phyloP scores from a whole-genome alignment of 345 rosid species.

The Syzygium aromaticum region DNA sequence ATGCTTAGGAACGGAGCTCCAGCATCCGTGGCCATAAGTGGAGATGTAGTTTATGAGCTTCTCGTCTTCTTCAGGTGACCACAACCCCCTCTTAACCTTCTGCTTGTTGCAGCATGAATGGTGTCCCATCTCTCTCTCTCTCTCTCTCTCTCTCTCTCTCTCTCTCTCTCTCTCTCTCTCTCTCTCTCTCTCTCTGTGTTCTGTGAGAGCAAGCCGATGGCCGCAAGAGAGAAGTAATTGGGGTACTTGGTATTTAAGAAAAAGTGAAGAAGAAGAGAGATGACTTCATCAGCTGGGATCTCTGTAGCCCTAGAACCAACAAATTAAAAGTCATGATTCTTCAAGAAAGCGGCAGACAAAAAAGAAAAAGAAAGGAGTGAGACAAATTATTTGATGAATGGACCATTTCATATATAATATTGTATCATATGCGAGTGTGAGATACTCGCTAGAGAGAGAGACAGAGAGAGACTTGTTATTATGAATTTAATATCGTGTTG shows the following conservation, averaged over 20 bases:
- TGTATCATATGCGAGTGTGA: not conserved
- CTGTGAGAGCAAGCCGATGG: conserved; percentile 1
- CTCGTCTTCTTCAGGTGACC: conserved; percentile 99
- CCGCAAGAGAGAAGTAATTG: conserved; percentile 6
- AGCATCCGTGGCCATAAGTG: conserved; percentile 92
- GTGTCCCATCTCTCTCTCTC: conserved; percentile 55
- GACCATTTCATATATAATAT: not conserved
- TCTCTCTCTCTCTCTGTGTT: conserved; percentile 3
- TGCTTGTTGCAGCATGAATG: conserved; percentile 99
- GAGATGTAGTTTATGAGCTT: conserved; percentile 87
- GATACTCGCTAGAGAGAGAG: not conserved
- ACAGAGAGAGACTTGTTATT: not conserved
- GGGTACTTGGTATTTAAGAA: not conserved
- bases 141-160: conserved; percentile 9
- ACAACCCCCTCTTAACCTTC: conserved; percentile 94
- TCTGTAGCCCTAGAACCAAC: not conserved
- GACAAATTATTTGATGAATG: not conserved
- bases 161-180: conserved; percentile 13
- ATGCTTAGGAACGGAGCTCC: conserved; percentile 97
- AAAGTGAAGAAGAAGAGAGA: not conserved
- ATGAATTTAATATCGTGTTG: not conserved
- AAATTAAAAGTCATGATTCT: not conserved
- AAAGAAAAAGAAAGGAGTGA: not conserved
- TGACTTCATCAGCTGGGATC: not conserved
- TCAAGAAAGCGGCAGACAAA: not conserved